Conservation (phyloP, 192 early-diverging fungal species). For the Phycomyces blakesleeanus region DNA sequence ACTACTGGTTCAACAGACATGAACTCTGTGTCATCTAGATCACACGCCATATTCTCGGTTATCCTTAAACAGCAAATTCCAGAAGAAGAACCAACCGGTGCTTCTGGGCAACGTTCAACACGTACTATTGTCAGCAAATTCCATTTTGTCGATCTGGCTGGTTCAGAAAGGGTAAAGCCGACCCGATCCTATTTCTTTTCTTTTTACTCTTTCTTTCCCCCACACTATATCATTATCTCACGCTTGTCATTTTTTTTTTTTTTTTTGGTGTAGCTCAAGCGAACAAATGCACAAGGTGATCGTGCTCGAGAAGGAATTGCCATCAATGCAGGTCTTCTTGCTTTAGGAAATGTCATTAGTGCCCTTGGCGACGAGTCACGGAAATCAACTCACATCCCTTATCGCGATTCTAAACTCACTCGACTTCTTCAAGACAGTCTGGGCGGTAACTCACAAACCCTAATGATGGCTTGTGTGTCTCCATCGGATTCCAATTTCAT, state of each 20-base stretch:
- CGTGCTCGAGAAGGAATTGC: conserved; percentile 94
- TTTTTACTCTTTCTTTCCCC: neutral
- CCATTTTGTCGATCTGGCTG: conserved; percentile 98
- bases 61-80: conserved; percentile 73
- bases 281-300: conserved; percentile 88
- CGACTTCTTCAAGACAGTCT: conserved; percentile 93
- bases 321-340: conserved; percentile 92
- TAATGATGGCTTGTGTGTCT: conserved; percentile 93
- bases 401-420: conserved; percentile 92
- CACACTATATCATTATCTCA: no score
- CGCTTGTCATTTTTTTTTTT: neutral
- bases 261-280: conserved; percentile 60
- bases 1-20: conserved; percentile 92
- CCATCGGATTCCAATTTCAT: conserved; percentile 76
- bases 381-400: conserved; percentile 76
- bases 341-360: conserved; percentile 95
- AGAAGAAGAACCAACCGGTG: conserved; percentile 29
- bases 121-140: conserved; percentile 62
- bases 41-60: conserved; percentile 96
- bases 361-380: conserved; percentile 82
- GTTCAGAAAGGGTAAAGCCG: conserved; percentile 78
- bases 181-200: neutral
- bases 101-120: neutral
- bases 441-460: conserved; percentile 88
- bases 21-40: conserved; percentile 91